These are phyloP conservation scores for Linnemannia elongata DNA, from an alignment of 192 early-diverging fungal genomes.

Conservation along the genomic window DNA sequence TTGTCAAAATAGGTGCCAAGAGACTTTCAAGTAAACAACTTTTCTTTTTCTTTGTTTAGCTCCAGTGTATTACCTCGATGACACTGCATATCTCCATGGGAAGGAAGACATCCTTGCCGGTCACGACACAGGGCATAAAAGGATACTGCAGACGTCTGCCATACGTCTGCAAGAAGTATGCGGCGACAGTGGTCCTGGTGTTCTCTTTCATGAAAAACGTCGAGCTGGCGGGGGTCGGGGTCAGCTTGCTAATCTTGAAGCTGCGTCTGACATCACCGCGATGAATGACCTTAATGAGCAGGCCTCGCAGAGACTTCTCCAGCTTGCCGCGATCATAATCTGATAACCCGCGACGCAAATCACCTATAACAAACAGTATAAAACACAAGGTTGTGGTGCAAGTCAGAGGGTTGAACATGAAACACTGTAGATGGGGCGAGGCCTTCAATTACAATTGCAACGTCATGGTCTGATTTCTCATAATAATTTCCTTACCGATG, in stretches of 20 bases:
- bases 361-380: conserved; percentile 31
- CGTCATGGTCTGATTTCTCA: too few relatives aligned
- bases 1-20: neutral
- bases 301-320: conserved; percentile 67
- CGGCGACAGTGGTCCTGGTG: conserved; percentile 72
- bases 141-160: conserved; percentile 79
- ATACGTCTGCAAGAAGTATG: conserved; percentile 87
- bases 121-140: conserved; percentile 85
- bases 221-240: conserved; percentile 69
- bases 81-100: conserved; percentile 95
- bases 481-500: conserved; percentile 20
- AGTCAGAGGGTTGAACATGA: neutral
- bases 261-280: conserved; percentile 78
- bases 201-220: conserved; percentile 81
- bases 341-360: conserved; percentile 62
- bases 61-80: conserved; percentile 39
- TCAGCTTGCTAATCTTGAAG: conserved; percentile 80
- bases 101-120: conserved; percentile 74
- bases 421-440: neutral
- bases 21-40: neutral
- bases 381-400: neutral
- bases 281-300: conserved; percentile 71
- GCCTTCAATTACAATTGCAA: neutral
- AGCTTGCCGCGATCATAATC: conserved; percentile 61
- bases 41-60: neutral